These are phyloP conservation scores for Amoebophrya sp. DNA, from an alignment of 169 alveolate genomes.

Conservation along the genomic window DNA sequence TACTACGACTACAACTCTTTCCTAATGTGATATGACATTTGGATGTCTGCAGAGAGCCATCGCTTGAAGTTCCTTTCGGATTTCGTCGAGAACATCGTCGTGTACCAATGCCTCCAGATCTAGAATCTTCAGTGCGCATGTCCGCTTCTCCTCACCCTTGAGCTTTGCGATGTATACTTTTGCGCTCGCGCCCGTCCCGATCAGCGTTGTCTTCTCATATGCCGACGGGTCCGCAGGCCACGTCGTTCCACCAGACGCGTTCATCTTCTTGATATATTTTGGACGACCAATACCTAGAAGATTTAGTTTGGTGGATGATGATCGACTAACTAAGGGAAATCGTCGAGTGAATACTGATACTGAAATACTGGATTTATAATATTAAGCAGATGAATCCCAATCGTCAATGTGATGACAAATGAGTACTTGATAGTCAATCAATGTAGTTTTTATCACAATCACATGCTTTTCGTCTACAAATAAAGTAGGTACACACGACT, in stretches of 20 bases:
- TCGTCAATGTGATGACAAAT: too few relatives aligned
- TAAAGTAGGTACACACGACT: too few relatives aligned
- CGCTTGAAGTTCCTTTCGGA: conserved; percentile 33
- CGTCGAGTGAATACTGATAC: too few relatives aligned
- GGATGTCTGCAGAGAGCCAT: conserved; percentile 32
- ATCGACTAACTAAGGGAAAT: too few relatives aligned
- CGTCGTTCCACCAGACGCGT: background rate
- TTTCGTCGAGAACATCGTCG: conserved; percentile 26
- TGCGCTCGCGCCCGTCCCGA: background rate
- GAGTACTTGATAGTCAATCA: too few relatives aligned
- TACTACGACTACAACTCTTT: too few relatives aligned
- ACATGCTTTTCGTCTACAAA: too few relatives aligned
- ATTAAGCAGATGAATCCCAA: too few relatives aligned
- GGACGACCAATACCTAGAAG: too few relatives aligned
- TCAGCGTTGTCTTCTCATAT: background rate
- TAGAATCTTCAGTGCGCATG: conserved; percentile 15
- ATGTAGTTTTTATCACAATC: too few relatives aligned
- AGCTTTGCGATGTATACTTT: background rate
- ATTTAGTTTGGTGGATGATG: too few relatives aligned
- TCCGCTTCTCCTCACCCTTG: background rate
- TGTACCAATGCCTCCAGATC: conserved; percentile 27
- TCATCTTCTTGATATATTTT: background rate
- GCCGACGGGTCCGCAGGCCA: background rate
- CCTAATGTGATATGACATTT: conserved; percentile 13
- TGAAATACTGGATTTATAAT: too few relatives aligned